A percentile compares a stretch with the other conserved stretches of the same genome.
phyloP scores from a whole-genome alignment of 2,329 filamentous ascomycete species.

The Fusarium citri region DNA sequence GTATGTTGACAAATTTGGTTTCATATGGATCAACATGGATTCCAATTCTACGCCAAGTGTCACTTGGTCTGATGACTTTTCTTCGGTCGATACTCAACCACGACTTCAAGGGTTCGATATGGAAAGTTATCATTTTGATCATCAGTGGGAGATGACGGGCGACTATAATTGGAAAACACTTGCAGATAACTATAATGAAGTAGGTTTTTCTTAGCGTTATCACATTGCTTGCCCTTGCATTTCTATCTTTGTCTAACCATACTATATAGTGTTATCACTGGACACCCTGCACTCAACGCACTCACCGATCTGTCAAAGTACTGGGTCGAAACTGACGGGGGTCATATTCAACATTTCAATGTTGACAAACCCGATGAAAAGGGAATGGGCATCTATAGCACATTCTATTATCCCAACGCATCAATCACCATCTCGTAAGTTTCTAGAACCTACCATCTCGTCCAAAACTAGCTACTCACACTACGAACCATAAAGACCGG shows the following conservation, averaged over 20 bases:
- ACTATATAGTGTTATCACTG: slow-evolving; percentile 66
- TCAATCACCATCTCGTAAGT: slow-evolving; percentile 17
- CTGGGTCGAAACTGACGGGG: slow-evolving; percentile 59
- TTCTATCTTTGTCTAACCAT: background rate
- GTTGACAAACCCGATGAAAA: slow-evolving; percentile 48
- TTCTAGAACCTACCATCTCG: no score
- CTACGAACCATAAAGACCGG: background rate
- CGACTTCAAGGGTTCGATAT: slow-evolving; percentile 58
- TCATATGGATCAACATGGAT: slow-evolving; percentile 2
- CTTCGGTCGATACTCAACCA: slow-evolving; percentile 57
- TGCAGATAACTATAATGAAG: slow-evolving; percentile 70
- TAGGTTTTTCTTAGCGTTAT: background rate
- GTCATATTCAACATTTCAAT: slow-evolving; percentile 60
- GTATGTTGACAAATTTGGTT: background rate
- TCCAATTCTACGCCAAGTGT: slow-evolving; percentile 42
- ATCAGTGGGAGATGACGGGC: slow-evolving; percentile 65
- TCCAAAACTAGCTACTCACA: background rate
- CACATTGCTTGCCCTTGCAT: no score
- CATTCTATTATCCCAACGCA: slow-evolving; percentile 13
- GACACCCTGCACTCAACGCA: slow-evolving; percentile 64
- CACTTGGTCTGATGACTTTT: slow-evolving; percentile 63
- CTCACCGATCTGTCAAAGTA: slow-evolving; percentile 59
- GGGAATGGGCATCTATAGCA: slow-evolving; percentile 1
- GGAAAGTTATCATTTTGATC: slow-evolving; percentile 65
- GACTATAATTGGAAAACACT: slow-evolving; percentile 70